Conservation (phyloP, 164 flowering plant species). For the Vitis rupestris region DNA sequence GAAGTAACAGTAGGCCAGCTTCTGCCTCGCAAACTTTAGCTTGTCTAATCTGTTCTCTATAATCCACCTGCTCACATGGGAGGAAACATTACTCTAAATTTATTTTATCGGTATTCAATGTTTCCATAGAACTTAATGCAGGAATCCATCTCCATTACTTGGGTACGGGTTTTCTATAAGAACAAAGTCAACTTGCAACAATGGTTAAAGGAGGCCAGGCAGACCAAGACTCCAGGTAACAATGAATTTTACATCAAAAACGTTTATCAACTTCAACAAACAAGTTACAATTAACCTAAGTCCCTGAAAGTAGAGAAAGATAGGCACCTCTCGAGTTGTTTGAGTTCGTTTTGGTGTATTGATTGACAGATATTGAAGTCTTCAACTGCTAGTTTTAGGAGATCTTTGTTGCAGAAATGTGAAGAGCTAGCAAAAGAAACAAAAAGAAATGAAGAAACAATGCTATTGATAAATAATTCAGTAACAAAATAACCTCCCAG, state of each 20-base stretch:
- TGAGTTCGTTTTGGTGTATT: slow-evolving; percentile 44
- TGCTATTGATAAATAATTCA: not conserved
- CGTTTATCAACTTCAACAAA: no score
- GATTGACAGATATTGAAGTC: slow-evolving; percentile 61
- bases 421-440: slow-evolving; percentile 28
- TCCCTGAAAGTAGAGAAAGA: not conserved
- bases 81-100: not conserved
- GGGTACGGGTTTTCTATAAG: not conserved
- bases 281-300: no score
- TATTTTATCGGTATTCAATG: not conserved
- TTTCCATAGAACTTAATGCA: not conserved
- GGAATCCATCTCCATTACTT: not conserved
- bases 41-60: slow-evolving; percentile 64
- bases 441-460: not conserved
- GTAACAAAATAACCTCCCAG: not conserved
- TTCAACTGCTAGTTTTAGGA: slow-evolving; percentile 45
- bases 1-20: slow-evolving; percentile 70
- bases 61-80: slow-evolving; percentile 61
- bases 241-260: no score
- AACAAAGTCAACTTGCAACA: no score
- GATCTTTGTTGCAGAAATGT: slow-evolving; percentile 37
- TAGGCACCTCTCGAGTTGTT: slow-evolving; percentile 51
- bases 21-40: slow-evolving; percentile 83
- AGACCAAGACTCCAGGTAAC: no score
- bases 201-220: no score